phyloP scores from a whole-genome alignment of 75 land plant species.

The Azolla pinnata region DNA sequence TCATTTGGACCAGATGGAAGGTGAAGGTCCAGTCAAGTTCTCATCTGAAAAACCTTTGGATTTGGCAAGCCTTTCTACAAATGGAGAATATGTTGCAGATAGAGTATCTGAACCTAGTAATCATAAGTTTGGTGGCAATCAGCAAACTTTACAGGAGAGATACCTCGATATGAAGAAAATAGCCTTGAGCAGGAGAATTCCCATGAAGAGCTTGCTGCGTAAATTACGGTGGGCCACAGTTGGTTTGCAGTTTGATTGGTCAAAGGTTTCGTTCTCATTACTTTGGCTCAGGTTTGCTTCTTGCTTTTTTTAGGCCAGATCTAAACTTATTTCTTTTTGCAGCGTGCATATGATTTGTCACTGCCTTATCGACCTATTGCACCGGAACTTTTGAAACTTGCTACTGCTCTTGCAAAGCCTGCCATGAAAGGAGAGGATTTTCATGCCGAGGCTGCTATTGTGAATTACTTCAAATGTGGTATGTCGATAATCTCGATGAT shows the following conservation, averaged over 20 bases:
- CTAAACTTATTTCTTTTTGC: slow-evolving; percentile 10
- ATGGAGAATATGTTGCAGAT: no score
- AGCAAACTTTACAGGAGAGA: no score
- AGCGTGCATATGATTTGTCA: slow-evolving; percentile 82
- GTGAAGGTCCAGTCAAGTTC: no score
- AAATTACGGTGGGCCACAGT: slow-evolving; percentile 96
- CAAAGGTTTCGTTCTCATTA: slow-evolving; percentile 43
- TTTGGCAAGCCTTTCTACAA: no score
- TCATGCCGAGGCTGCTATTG: slow-evolving; percentile 94
- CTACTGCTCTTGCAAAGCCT: slow-evolving; percentile 69
- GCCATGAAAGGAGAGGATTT: slow-evolving; percentile 73
- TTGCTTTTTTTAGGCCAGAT: background rate
- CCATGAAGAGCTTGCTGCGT: slow-evolving; percentile 34
- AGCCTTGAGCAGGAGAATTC: background rate
- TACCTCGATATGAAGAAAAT: no score
- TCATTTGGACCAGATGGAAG: no score
- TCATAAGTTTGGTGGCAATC: background rate
- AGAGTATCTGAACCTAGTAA: background rate
- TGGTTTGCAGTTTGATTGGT: slow-evolving; percentile 97
- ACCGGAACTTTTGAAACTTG: slow-evolving; percentile 47
- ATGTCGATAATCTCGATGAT: background rate
- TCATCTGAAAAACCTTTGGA: no score
- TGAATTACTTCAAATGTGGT: slow-evolving; percentile 85
- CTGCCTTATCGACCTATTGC: slow-evolving; percentile 61
- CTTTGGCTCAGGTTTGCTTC: background rate